Conservation (phyloP, 306 rosid species). For the Vicia villosa region DNA sequence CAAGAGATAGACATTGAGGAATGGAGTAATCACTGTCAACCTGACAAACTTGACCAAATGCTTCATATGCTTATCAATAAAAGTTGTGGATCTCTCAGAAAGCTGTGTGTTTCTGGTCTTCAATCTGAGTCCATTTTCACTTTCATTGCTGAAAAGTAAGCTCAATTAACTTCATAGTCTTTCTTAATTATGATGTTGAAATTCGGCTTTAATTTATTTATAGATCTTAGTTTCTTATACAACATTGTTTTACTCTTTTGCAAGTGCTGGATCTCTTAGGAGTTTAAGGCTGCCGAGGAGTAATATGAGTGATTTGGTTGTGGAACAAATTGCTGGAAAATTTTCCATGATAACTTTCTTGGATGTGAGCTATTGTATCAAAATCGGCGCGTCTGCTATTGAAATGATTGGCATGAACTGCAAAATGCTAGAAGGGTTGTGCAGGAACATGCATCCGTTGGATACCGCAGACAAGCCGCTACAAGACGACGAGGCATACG, state of each 20-base stretch:
- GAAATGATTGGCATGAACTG: slow-evolving; percentile 91
- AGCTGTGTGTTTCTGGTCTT: slow-evolving; percentile 76
- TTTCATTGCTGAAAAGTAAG: slow-evolving; percentile 92
- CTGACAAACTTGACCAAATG: slow-evolving; percentile 69
- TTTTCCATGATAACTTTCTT: slow-evolving; percentile 74
- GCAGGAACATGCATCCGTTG: slow-evolving; percentile 91
- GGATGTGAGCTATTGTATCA: slow-evolving; percentile 93
- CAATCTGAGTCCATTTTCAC: slow-evolving; percentile 60
- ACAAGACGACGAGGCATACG: slow-evolving; percentile 78
- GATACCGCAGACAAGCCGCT: slow-evolving; percentile 81
- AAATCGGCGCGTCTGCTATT: slow-evolving; percentile 59
- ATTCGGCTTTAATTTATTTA: too few relatives aligned
- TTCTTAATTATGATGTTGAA: slow-evolving; percentile 1
- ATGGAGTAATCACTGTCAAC: slow-evolving; percentile 69
- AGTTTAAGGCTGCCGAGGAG: slow-evolving; percentile 78
- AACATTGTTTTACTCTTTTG: slow-evolving; percentile 47
- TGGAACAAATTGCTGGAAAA: slow-evolving; percentile 72
- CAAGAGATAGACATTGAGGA: slow-evolving; percentile 93
- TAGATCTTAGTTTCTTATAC: slow-evolving; percentile 28
- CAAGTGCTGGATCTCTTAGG: slow-evolving; percentile 87
- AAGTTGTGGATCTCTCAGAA: slow-evolving; percentile 82
- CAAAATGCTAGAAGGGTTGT: slow-evolving; percentile 67
- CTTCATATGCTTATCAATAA: slow-evolving; percentile 68
- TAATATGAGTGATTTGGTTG: slow-evolving; percentile 57
- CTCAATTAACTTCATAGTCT: slow-evolving; percentile 15